Evolutionary conservation across 768 basidiomycete genomes (phyloP).

Genomic region (Tricholoma saponaceum): DNA sequence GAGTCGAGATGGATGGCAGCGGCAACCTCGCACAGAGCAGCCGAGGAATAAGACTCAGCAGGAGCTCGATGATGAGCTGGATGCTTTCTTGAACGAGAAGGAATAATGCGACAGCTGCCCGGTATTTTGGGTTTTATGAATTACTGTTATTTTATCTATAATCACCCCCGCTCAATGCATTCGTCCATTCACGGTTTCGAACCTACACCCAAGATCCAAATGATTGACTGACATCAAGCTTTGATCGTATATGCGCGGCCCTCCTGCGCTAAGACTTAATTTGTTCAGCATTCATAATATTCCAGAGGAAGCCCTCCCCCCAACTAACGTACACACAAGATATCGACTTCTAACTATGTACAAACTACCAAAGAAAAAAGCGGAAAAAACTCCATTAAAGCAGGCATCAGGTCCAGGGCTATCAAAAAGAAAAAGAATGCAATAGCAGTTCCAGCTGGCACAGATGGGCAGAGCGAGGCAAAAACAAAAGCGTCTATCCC

Average conservation of each 20-base stretch:
- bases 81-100: slow-evolving; percentile 64
- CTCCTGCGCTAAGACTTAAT: no score
- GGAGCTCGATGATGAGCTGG: slow-evolving; percentile 81
- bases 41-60: slow-evolving; percentile 58
- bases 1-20: slow-evolving; percentile 25
- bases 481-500: not conserved
- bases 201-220: no score
- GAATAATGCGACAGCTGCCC: slow-evolving; percentile 24
- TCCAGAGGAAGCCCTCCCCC: no score
- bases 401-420: not conserved
- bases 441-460: not conserved
- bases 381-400: not conserved
- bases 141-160: not conserved
- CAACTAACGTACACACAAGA: no score
- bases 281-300: no score
- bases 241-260: no score
- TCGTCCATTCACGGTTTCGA: no score
- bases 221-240: no score
- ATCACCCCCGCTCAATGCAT: not conserved
- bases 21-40: slow-evolving; percentile 32
- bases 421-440: not conserved
- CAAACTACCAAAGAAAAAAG: not conserved
- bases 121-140: not conserved
- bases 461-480: not conserved
- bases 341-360: no score